Percentiles rank a stretch among this genome's conserved stretches.
phyloP scores from a whole-genome alignment of 75 land plant genomes.

The Azolla pinnata region DNA sequence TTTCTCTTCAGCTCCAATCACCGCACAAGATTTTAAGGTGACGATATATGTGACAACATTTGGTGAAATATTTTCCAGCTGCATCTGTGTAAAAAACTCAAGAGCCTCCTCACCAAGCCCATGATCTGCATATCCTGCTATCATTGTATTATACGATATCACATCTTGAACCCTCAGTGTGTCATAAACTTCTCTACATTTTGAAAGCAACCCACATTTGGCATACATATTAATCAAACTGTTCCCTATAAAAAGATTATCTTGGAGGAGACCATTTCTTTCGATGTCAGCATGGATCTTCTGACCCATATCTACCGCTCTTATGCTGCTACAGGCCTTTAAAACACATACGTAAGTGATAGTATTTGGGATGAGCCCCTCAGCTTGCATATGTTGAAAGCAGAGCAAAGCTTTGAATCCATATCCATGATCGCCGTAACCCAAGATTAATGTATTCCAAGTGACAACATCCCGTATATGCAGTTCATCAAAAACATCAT shows the following conservation, averaged over 20 bases:
- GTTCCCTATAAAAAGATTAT: neutral
- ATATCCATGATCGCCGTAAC: constrained; percentile 24
- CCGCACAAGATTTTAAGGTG: constrained; percentile 13
- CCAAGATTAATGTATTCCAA: constrained; percentile 42
- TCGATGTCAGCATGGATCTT: constrained; percentile 4
- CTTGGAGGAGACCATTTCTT: constrained; percentile 1
- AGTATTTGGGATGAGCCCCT: neutral
- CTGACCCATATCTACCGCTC: constrained; percentile 1
- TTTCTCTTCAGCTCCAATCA: neutral
- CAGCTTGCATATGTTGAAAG: constrained; percentile 46
- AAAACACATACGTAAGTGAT: constrained; percentile 5
- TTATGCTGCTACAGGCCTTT: neutral
- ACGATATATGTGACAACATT: constrained; percentile 9
- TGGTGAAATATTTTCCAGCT: constrained; percentile 6
- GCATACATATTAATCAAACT: neutral
- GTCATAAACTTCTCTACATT: neutral
- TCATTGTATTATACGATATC: constrained; percentile 23
- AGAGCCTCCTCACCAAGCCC: constrained; percentile 13
- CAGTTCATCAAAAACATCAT: constrained; percentile 18
- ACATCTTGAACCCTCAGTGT: constrained; percentile 13
- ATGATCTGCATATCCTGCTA: constrained; percentile 12
- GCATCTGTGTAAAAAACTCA: constrained; percentile 7
- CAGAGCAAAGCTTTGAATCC: constrained; percentile 27
- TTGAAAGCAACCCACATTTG: constrained; percentile 5
- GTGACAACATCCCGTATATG: constrained; percentile 29